Evolutionary conservation across 108 stramenopile genomes (phyloP).

Genomic region (Stephanodiscus triporus): DNA sequence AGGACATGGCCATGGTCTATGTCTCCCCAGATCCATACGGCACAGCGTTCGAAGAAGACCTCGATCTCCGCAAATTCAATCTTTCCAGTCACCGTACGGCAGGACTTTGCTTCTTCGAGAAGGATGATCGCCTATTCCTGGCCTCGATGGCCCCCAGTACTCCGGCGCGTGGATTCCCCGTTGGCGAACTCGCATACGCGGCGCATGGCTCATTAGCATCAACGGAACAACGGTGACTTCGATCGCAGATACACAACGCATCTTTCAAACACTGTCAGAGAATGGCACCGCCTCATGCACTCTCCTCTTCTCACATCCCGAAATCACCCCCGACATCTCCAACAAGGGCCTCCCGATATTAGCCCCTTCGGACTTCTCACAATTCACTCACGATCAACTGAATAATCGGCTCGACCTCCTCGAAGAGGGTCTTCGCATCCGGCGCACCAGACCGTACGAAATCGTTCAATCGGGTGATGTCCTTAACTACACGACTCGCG

Average conservation of each 20-base stretch:
- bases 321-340: not conserved
- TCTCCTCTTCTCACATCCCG: not conserved
- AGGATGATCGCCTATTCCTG: not conserved
- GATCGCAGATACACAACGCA: not conserved
- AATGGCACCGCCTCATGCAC: not conserved
- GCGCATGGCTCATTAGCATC: not conserved
- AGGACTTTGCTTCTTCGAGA: not conserved
- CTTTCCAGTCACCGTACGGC: not conserved
- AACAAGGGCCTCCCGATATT: not conserved
- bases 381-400: not conserved
- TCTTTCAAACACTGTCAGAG: not conserved
- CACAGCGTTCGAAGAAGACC: not conserved
- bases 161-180: not conserved
- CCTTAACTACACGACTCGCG: not conserved
- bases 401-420: not conserved
- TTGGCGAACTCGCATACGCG: not conserved
- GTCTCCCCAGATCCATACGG: not conserved
- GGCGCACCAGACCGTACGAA: no score
- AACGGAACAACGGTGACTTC: not conserved
- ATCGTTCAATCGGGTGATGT: not conserved
- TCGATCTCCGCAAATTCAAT: not conserved
- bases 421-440: not conserved
- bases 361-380: not conserved
- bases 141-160: not conserved
- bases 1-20: not conserved